Base-by-base conservation (phyloP, 768 basidiomycete genomes). In the Exidia glandulosa region DNA sequence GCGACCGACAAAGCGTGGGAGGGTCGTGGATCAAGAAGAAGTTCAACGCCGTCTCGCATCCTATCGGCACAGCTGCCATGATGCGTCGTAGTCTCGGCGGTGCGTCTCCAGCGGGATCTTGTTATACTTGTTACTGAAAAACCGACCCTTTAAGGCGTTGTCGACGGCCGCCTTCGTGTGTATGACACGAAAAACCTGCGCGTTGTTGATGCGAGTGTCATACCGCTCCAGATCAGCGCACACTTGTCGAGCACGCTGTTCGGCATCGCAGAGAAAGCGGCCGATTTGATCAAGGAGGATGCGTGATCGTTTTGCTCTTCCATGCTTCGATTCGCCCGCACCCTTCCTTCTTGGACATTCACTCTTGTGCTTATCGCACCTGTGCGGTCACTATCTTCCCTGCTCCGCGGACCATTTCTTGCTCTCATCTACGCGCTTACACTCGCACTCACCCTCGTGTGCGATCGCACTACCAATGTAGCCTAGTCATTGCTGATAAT, bases 251-350 rank as follows among this genome's bases (percentile, higher is more conserved):
- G 76, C 13, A 79, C 80, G 59, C 66, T 81, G 34, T 82, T 79
- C 63, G 80, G 77, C 25, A 72, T 83, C n/a, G 79, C 79, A 6
- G 81, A 81, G 70, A 80, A 80, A 66, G 79, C 79, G 19, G 79
- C 78, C 25, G 50, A 23, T 23, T 25, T 54, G 7, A 54, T 54
- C 19, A 23, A 27, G 25, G 50, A 23, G 10, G 50, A 29, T 25
- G 41, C 16, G 19, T 45, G 41, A 45, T 14, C 23, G 41, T 5
- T n/a, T n/a, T n/a, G n/a, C n/a, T n/a, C n/a, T n/a, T n/a, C n/a
- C n/a, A n/a, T n/a, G n/a, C n/a, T n/a, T n/a, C n/a, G n/a, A n/a
- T n/a, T n/a, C n/a, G n/a, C n/a, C n/a, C n/a, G n/a, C n/a, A n/a
- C n/a, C n/a, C n/a, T n/a, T n/a, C n/a, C n/a, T n/a, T n/a, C n/a